Conservation (phyloP, 2,329 filamentous ascomycete genomes). For the Aspergillus brasiliensis region DNA sequence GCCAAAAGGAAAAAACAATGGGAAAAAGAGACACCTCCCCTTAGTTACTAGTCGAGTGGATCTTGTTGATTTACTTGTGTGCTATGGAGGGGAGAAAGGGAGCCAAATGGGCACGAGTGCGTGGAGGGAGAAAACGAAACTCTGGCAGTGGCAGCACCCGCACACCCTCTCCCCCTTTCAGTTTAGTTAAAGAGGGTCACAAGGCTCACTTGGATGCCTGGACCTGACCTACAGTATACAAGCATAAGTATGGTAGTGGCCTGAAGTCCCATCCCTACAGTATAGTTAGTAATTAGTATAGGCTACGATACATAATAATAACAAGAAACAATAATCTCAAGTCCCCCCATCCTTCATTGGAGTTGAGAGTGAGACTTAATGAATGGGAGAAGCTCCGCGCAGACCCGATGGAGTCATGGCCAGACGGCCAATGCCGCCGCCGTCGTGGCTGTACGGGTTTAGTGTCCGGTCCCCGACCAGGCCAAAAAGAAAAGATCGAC, state of each 20-base stretch:
- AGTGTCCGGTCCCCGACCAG: neutral
- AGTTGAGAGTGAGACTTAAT: neutral
- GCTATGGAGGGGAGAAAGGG: neutral
- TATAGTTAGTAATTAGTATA: too few relatives aligned
- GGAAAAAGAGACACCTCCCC: neutral
- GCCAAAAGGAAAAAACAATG: too few relatives aligned
- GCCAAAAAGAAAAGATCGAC: too few relatives aligned
- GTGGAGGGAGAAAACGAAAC: conserved; percentile 3
- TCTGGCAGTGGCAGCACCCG: neutral
- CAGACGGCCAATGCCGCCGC: neutral
- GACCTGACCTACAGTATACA: too few relatives aligned
- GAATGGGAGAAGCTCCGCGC: neutral
- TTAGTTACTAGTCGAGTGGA: conserved; percentile 4
- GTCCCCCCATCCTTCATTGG: neutral
- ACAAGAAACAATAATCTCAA: too few relatives aligned
- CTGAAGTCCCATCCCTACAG: too few relatives aligned
- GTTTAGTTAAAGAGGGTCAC: conserved; percentile 6
- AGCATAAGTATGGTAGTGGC: too few relatives aligned
- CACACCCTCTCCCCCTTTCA: too few relatives aligned
- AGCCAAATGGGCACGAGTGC: conserved; percentile 13
- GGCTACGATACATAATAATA: too few relatives aligned
- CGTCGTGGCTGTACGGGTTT: neutral
- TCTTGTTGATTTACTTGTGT: neutral
- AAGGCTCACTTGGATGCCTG: neutral
- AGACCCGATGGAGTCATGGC: neutral